phyloP scores from a whole-genome alignment of 2,329 filamentous ascomycete genomes.

The Balansia obtecta region DNA sequence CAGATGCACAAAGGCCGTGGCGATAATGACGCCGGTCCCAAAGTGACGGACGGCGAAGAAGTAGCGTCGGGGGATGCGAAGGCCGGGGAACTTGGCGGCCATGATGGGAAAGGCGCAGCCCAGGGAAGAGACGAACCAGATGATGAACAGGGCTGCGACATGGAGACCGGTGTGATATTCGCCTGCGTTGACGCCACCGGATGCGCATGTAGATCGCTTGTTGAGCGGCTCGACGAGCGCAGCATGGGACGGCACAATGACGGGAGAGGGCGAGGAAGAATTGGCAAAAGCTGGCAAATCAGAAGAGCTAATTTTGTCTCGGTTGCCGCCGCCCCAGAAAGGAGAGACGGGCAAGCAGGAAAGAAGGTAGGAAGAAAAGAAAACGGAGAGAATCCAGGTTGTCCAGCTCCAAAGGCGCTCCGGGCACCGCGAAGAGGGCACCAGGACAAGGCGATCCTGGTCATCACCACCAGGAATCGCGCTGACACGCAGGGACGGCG shows the following conservation, averaged over 20 bases:
- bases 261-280: constrained; percentile 3
- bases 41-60: constrained; percentile 54
- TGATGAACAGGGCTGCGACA: constrained; percentile 42
- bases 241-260: background rate
- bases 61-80: constrained; percentile 41
- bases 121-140: constrained; percentile 33
- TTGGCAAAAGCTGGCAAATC: background rate
- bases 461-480: constrained; percentile 27
- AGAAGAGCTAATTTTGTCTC: too few relatives aligned
- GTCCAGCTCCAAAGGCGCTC: constrained; percentile 27
- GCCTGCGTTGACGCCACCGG: constrained; percentile 17
- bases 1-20: constrained; percentile 71
- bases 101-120: constrained; percentile 42
- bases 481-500: constrained; percentile 20
- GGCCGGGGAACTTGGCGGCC: constrained; percentile 35
- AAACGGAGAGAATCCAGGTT: constrained; percentile 29
- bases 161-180: constrained; percentile 45
- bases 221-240: constrained; percentile 5
- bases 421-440: constrained; percentile 17
- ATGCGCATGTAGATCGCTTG: constrained; percentile 18
- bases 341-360: constrained; percentile 6
- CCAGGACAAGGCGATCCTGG: constrained; percentile 22
- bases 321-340: background rate
- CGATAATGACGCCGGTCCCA: constrained; percentile 61
- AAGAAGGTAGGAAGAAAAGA: constrained; percentile 22